Conservation (phyloP, 192 early-diverging fungal genomes). For the Podila verticillata region DNA sequence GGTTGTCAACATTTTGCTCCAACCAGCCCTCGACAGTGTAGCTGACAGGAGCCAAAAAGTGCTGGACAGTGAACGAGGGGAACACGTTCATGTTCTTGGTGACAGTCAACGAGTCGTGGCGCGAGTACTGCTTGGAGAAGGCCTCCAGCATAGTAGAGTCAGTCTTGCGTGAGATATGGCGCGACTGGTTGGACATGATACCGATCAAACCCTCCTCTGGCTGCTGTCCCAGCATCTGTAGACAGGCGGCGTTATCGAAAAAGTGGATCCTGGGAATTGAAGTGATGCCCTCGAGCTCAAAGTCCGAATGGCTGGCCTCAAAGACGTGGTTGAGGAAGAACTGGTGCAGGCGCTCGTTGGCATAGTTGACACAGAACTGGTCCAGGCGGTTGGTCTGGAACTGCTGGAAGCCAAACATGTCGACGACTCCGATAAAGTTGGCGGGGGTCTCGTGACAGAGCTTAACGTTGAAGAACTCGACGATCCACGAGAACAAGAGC, state of each 20-base stretch:
- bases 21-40: conserved; percentile 75
- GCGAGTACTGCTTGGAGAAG: conserved; percentile 60
- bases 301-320: conserved; percentile 71
- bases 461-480: conserved; percentile 86
- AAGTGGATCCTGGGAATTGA: conserved; percentile 64
- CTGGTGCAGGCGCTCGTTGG: conserved; percentile 88
- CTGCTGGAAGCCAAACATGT: conserved; percentile 83
- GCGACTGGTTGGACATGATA: conserved; percentile 75
- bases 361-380: conserved; percentile 81
- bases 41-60: conserved; percentile 77
- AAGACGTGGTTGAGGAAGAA: conserved; percentile 78
- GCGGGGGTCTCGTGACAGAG: conserved; percentile 74
- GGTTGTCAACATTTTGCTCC: conserved; percentile 80
- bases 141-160: conserved; percentile 64
- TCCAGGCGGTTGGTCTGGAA: conserved; percentile 66
- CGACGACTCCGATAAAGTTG: conserved; percentile 86
- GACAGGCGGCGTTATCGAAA: conserved; percentile 70
- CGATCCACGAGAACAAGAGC: conserved; percentile 85
- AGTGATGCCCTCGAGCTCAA: conserved; percentile 67
- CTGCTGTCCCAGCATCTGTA: conserved; percentile 72
- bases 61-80: conserved; percentile 79
- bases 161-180: conserved; percentile 57
- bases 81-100: conserved; percentile 52
- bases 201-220: conserved; percentile 78
- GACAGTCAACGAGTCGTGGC: conserved; percentile 59